A percentile compares a stretch with the other conserved stretches of the same genome.
Conservation (phyloP, 768 basidiomycete genomes). For the Flagelloscypha sp. region DNA sequence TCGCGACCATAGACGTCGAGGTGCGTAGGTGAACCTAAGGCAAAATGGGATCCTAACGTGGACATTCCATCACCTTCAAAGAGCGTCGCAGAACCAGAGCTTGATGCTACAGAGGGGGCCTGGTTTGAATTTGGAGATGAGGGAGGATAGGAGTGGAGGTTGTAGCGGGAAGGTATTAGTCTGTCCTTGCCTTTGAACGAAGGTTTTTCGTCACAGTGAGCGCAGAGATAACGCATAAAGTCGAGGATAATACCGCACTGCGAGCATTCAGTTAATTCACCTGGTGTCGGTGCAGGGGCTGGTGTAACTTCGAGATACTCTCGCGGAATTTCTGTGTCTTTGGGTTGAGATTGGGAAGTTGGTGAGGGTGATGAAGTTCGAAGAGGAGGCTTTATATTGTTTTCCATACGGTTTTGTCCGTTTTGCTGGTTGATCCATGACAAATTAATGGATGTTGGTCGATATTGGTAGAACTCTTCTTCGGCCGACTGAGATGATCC, state of each 20-base stretch:
- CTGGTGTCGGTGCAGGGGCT: slow-evolving; percentile 42
- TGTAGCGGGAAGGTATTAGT: slow-evolving; percentile 10
- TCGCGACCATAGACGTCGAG: slow-evolving; percentile 15
- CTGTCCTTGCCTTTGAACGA: slow-evolving; percentile 42
- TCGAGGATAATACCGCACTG: slow-evolving; percentile 69
- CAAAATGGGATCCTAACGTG: slow-evolving; percentile 17
- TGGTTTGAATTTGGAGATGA: slow-evolving; percentile 13
- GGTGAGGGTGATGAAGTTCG: slow-evolving; percentile 18
- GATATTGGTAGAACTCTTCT: no score
- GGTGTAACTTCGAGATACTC: slow-evolving; percentile 48
- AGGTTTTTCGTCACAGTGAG: slow-evolving; percentile 75
- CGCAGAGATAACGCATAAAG: slow-evolving; percentile 84
- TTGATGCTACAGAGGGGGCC: slow-evolving; percentile 13
- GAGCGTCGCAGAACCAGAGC: slow-evolving; percentile 9
- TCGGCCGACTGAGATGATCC: no score
- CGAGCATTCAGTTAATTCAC: slow-evolving; percentile 73
- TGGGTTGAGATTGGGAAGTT: slow-evolving; percentile 15
- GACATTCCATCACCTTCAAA: slow-evolving; percentile 9
- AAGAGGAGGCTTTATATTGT: slow-evolving; percentile 22
- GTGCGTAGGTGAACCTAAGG: slow-evolving; percentile 15
- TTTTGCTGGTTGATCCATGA: no score
- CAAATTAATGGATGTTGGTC: no score
- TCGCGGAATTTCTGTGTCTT: slow-evolving; percentile 32
- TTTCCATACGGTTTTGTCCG: no score
- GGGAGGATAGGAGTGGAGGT: slow-evolving; percentile 24